Evolutionary conservation across 2,329 filamentous ascomycete genomes (phyloP), one percentile per base, ranked within the genome.

Genomic region (Exophiala sp.): DNA sequence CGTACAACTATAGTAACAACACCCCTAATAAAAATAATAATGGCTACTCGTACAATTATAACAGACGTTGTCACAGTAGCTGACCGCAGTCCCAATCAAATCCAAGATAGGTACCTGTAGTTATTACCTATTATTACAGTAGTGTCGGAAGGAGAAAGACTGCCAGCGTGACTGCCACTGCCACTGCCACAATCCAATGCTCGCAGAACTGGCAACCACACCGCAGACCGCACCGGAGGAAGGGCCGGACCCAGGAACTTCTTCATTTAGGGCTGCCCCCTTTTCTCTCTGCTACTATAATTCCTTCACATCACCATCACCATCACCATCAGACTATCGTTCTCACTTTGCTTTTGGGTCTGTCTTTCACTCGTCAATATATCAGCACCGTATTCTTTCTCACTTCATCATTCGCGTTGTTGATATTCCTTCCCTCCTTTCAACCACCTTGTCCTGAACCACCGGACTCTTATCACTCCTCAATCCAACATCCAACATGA

Each of bases 401-500:
- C 22, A 18, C 14, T 14, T 13, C 40, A 30, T 37, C 18, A 9
- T 37, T 37, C 3, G 34, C 19, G 32, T 48, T 45, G 41, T 23
- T 30, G n/a, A 37, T 32, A 19, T 18, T n/a, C 7, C 30, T 41
- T 10, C 35, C 34, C 35, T 45, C 21, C n/a, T 21, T 9, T 21
- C 32, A 13, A n/a, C n/a, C 23, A 22, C 2, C 38, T 19, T 14
- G 8, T 27, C 11, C 41, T 18, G 13, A 21, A 18, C 18, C 40
- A 38, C 48, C 18, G 30, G 32, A 21, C 40, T 29, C 39, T 44
- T 43, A 48, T 14, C 41, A 27, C 34, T 14, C 35, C 24, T 32
- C 29, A 10, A 27, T 32, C 24, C 24, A 29, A 30, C 39, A 37
- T 23, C 23, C 21, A 48, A 49, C 38, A 58, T 58, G 55, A 48